Conservation (phyloP, 176 grass and related monocot species). For the Triticum timopheevii region DNA sequence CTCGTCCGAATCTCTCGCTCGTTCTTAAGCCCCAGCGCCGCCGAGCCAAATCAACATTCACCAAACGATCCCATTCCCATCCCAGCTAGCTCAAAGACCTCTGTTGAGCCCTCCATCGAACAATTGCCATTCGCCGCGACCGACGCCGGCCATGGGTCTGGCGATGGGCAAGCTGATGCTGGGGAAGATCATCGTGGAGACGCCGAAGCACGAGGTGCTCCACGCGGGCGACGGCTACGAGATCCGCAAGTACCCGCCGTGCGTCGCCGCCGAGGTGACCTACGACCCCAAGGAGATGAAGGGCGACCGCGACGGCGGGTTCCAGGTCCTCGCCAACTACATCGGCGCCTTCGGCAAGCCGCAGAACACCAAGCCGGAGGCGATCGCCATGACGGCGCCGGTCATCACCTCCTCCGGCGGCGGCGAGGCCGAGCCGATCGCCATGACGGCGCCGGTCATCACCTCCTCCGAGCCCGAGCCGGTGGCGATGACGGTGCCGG, state of each 20-base stretch:
- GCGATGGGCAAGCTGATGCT: conserved; percentile 42
- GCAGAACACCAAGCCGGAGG: conserved; percentile 76
- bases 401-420: conserved; percentile 50
- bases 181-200: conserved; percentile 87
- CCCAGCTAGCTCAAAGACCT: background rate
- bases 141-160: conserved; percentile 49
- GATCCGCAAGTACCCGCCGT: conserved; percentile 73
- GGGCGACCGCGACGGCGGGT: conserved; percentile 70
- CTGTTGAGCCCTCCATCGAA: background rate
- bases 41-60: background rate
- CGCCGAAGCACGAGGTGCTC: conserved; percentile 81
- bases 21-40: conserved; percentile 9
- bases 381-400: conserved; percentile 83
- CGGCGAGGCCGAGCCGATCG: conserved; percentile 41
- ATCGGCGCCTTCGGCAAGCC: conserved; percentile 83
- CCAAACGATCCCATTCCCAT: background rate
- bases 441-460: conserved; percentile 88
- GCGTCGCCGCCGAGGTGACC: conserved; percentile 74
- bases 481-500: conserved; percentile 77
- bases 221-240: conserved; percentile 77
- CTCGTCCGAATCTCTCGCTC: conserved; percentile 24
- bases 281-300: conserved; percentile 72
- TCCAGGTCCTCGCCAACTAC: conserved; percentile 79
- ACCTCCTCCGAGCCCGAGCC: conserved; percentile 57
- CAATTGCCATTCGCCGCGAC: background rate